Conservation (phyloP, 257 asterid species). For the Ophiorrhiza pumila region DNA sequence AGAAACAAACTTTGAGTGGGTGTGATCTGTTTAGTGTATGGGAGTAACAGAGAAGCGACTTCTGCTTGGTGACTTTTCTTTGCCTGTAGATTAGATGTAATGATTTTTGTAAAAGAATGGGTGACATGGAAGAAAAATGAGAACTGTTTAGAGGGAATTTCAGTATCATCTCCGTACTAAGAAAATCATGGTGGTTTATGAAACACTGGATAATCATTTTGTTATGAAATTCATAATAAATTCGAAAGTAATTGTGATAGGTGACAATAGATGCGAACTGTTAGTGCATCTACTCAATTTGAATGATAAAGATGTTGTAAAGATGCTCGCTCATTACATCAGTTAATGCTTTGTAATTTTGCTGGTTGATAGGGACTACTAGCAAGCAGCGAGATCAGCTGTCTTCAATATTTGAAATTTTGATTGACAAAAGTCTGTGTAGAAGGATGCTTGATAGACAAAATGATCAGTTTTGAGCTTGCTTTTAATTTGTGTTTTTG, state of each 20-base stretch:
- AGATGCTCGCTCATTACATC: not conserved
- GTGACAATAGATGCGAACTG: not conserved
- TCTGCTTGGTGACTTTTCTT: constrained; percentile 6
- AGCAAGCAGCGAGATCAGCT: too few species aligned
- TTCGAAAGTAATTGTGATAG: not conserved
- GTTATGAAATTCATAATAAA: not conserved
- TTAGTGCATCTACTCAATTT: not conserved
- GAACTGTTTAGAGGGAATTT: not conserved
- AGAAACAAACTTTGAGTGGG: constrained; percentile 58
- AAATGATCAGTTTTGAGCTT: not conserved
- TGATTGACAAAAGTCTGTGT: not conserved
- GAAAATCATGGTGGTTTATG: not conserved
- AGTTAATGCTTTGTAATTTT: not conserved
- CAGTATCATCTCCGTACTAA: not conserved
- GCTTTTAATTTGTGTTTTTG: not conserved
- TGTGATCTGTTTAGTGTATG: constrained; percentile 24
- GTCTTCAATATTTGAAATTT: not conserved
- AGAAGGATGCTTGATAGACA: not conserved
- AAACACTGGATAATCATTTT: not conserved
- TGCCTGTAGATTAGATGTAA: not conserved
- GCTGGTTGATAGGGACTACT: not conserved
- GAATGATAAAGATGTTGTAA: not conserved
- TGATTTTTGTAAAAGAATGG: not conserved
- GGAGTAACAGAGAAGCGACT: not conserved
- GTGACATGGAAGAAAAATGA: not conserved